Percentiles rank a stretch among this genome's conserved stretches.
phyloP scores from a whole-genome alignment of 2,329 filamentous ascomycete genomes.

The Pseudocercospora cruenta region DNA sequence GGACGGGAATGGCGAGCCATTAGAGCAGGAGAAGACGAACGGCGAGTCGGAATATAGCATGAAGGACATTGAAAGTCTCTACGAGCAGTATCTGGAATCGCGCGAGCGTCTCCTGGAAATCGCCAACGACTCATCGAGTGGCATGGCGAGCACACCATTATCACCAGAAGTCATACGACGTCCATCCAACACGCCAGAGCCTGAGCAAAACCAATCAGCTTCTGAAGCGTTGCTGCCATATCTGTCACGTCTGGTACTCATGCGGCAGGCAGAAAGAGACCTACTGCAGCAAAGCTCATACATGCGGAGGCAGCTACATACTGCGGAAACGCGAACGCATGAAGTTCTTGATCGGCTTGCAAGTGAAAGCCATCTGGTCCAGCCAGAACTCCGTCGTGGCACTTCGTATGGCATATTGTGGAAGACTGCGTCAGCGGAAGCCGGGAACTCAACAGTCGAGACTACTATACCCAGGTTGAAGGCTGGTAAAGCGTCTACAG shows the following conservation, averaged over 20 bases:
- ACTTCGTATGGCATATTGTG: conserved; percentile 33
- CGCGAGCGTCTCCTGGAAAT: conserved; percentile 30
- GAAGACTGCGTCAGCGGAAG: conserved; percentile 31
- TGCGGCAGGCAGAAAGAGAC: conserved; percentile 29
- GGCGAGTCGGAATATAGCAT: conserved; percentile 11
- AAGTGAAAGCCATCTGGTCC: conserved; percentile 42
- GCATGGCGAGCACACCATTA: conserved; percentile 1
- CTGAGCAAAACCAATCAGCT: conserved; percentile 14
- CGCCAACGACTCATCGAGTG: conserved; percentile 19
- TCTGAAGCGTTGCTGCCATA: conserved; percentile 34
- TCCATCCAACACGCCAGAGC: conserved; percentile 8
- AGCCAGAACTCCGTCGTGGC: conserved; percentile 28
- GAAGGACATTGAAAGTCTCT: conserved; percentile 32
- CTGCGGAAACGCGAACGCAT: conserved; percentile 32
- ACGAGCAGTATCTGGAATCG: conserved; percentile 35
- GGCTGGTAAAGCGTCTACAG: conserved; percentile 22
- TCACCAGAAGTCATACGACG: conserved; percentile 14
- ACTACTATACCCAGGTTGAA: conserved; percentile 25
- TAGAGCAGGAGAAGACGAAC: neutral
- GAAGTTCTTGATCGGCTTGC: conserved; percentile 34
- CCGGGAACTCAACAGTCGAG: conserved; percentile 21
- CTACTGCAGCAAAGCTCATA: conserved; percentile 35
- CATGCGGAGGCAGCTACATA: conserved; percentile 32
- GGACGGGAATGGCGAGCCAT: conserved; percentile 7
- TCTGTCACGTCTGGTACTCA: conserved; percentile 25